A percentile compares a stretch with the other conserved stretches of the same genome.
phyloP scores from a whole-genome alignment of 805 yeast species.

The Candida vartiovaarae region DNA sequence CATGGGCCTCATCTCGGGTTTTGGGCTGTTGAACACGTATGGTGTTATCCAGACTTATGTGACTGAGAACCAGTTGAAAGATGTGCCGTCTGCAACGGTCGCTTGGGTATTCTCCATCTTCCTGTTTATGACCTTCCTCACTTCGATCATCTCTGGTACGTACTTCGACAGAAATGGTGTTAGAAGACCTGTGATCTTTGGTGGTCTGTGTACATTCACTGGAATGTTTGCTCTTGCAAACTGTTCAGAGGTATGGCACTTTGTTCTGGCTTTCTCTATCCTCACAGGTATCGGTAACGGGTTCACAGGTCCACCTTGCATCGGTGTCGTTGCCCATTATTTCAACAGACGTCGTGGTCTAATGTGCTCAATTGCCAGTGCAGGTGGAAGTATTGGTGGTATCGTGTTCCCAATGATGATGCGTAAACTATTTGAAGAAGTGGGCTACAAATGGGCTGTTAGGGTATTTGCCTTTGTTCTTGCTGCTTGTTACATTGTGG shows the following conservation, averaged over 20 bases:
- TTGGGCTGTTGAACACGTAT: constrained; percentile 50
- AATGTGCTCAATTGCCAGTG: constrained; percentile 40
- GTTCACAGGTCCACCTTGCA: constrained; percentile 45
- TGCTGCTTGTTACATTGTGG: constrained; percentile 27
- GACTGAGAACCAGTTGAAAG: constrained; percentile 43
- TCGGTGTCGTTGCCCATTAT: constrained; percentile 60
- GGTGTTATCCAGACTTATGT: constrained; percentile 61
- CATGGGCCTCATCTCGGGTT: constrained; percentile 44
- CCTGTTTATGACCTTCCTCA: constrained; percentile 39
- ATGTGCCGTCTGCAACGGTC: constrained; percentile 37
- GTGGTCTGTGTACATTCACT: constrained; percentile 34
- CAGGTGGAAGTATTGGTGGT: constrained; percentile 51
- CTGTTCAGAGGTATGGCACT: constrained; percentile 47
- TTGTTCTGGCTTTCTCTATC: constrained; percentile 48
- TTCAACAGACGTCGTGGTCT: constrained; percentile 49
- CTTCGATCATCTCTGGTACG: constrained; percentile 48
- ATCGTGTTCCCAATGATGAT: constrained; percentile 46
- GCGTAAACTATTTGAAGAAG: constrained; percentile 34
- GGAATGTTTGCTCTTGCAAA: constrained; percentile 48
- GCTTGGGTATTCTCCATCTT: constrained; percentile 62
- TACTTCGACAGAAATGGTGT: constrained; percentile 50
- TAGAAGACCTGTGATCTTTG: constrained; percentile 31
- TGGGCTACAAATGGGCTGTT: constrained; percentile 52
- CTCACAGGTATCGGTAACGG: constrained; percentile 55
- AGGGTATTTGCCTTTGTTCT: constrained; percentile 41